Evolutionary conservation across 1,284 basidiomycete genomes (phyloP), one percentile per base, ranked within the genome.

Genomic region (Fomitiporia mediterranea): DNA sequence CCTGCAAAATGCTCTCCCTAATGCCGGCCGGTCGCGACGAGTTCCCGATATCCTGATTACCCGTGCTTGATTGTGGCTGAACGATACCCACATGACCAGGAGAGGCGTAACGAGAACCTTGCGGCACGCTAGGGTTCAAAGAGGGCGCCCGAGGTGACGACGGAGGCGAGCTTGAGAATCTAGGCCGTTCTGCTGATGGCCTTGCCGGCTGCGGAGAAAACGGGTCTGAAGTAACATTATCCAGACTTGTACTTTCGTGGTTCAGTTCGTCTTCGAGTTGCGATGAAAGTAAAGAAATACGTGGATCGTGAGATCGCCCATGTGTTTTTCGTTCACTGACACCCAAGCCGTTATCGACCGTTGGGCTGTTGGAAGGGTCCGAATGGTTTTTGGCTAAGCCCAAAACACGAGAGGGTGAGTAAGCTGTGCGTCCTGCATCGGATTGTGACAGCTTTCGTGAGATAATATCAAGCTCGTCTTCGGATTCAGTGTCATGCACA

Each of bases 381-480:
- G 23, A 21, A 32, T 30, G 9, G 3, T 3, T 5, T 9, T 25
- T 27, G 15, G n/a, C 19, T 30, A 35, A 30, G n/a, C 11, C 28
- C 4, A 17, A 21, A 19, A 17, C 17, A 34, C 13, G 28, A 27
- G 28, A 25, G 9, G 13, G 46, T 4, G 46, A 23, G n/a, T 7
- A 17, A 6, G 46, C 46, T 9, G 28, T 7, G 11, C n/a, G 28
- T n/a, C 15, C 19, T 15, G 15, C 4, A 15, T 34, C 38, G 17
- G 13, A 25, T n/a, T 44, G 42, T 28, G 40, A n/a, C 27, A 30
- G 25, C 15, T 21, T 11, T 42, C 55, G 53, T 11, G 47, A 53
- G n/a, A 55, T 57, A 8, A 60, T 42, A 27, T 59, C 51, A 5
- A 55, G 54, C 47, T 59, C 54, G 46, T 55, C 57, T 19, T 48